Conservation (phyloP, 441 rosid genomes). For the Cnidoscolus chayamansa region DNA sequence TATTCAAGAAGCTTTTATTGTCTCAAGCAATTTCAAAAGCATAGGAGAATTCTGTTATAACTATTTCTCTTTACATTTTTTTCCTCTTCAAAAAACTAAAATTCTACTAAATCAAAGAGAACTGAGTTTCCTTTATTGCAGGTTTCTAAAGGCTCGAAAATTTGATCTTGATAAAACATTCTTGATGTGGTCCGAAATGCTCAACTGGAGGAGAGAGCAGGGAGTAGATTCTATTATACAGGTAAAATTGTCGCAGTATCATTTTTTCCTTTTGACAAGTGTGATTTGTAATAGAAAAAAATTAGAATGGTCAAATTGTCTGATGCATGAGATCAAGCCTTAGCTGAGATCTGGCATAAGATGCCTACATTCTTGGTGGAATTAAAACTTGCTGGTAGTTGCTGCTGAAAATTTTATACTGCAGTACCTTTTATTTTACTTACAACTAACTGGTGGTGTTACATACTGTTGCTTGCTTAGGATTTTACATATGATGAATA, state of each 20-base stretch:
- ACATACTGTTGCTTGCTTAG: conserved; percentile 36
- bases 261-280: conserved; percentile 6
- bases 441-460: conserved; percentile 7
- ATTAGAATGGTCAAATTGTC: conserved; percentile 2
- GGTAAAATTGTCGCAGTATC: conserved; percentile 41
- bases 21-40: neutral
- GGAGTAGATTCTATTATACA: conserved; percentile 71
- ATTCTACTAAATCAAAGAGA: conserved; percentile 7
- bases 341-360: neutral
- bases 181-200: conserved; percentile 93
- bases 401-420: conserved; percentile 15
- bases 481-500: conserved; percentile 81
- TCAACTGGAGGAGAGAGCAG: conserved; percentile 80
- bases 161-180: conserved; percentile 73
- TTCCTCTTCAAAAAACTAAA: neutral
- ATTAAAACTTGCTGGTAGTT: conserved; percentile 5
- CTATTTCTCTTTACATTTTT: neutral
- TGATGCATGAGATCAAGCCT: conserved; percentile 15
- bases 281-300: conserved; percentile 4
- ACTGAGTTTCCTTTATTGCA: conserved; percentile 29
- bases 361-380: conserved; percentile 2
- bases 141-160: conserved; percentile 85
- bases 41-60: neutral
- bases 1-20: neutral
- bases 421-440: conserved; percentile 2